phyloP scores from a whole-genome alignment of 371 early-diverging fungal species.

The Rhizomucor pusillus region DNA sequence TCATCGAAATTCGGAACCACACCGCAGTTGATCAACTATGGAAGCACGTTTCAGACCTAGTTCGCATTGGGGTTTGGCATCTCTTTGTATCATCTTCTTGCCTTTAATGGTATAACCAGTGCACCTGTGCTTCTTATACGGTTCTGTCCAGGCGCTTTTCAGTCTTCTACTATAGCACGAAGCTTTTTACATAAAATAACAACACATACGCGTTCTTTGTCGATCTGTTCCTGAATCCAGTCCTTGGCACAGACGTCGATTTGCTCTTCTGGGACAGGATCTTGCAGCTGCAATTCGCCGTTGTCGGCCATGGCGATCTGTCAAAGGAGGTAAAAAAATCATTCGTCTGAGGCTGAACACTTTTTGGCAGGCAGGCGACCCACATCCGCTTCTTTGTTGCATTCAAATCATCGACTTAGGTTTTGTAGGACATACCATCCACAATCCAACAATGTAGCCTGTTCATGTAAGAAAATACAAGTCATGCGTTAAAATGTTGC shows the following conservation, averaged over 20 bases:
- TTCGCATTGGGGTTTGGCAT: background rate
- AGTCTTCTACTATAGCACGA: background rate
- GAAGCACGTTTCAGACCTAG: no score
- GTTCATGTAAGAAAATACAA: no score
- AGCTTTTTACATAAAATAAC: background rate
- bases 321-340: no score
- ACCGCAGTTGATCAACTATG: constrained; percentile 57
- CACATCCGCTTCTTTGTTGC: no score
- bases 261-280: constrained; percentile 2
- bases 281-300: no score
- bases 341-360: no score
- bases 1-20: constrained; percentile 56
- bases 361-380: no score
- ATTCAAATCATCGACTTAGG: no score
- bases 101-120: constrained; percentile 42
- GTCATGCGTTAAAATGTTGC: no score
- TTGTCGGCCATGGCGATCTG: no score
- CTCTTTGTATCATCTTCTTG: constrained; percentile 8
- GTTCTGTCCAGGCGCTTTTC: constrained; percentile 24
- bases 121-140: constrained; percentile 54
- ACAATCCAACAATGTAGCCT: no score
- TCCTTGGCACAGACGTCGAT: constrained; percentile 47
- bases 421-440: no score
- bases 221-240: constrained; percentile 53
- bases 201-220: constrained; percentile 49